Evolutionary conservation across 1,284 basidiomycete species (phyloP).

Genomic region (Fomitopsis palustris): DNA sequence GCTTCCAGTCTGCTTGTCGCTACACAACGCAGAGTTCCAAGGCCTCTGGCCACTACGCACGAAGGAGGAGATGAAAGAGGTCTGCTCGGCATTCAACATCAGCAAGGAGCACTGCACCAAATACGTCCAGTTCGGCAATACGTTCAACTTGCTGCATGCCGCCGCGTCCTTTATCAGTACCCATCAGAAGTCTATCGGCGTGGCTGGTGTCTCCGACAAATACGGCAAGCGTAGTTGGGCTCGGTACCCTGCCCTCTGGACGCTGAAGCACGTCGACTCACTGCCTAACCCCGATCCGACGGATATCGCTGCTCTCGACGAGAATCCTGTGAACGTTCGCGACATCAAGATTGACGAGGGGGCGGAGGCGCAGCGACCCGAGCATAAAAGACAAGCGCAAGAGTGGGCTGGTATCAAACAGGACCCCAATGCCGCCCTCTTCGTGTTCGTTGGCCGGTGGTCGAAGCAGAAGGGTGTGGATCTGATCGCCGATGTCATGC

Average conservation of each 20-base stretch:
- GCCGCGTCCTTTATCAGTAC: slow-evolving; percentile 88
- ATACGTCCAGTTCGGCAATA: slow-evolving; percentile 96
- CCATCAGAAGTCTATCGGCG: slow-evolving; percentile 89
- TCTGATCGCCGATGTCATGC: slow-evolving; percentile 92
- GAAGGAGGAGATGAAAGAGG: slow-evolving; percentile 97
- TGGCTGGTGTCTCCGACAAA: slow-evolving; percentile 94
- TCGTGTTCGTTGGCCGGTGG: slow-evolving; percentile 95
- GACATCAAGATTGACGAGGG: slow-evolving; percentile 76
- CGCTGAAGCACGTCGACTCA: slow-evolving; percentile 90
- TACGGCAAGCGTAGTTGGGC: slow-evolving; percentile 95
- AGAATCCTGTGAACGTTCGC: slow-evolving; percentile 65
- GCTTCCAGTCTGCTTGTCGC: slow-evolving; percentile 84
- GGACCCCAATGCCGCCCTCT: slow-evolving; percentile 84
- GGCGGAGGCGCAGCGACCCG: slow-evolving; percentile 87
- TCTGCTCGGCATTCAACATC: slow-evolving; percentile 94
- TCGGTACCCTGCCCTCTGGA: slow-evolving; percentile 92
- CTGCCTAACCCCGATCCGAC: slow-evolving; percentile 91
- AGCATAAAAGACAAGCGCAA: slow-evolving; percentile 86
- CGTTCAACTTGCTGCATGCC: slow-evolving; percentile 91
- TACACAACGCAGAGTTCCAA: slow-evolving; percentile 96
- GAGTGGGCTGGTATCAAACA: slow-evolving; percentile 92
- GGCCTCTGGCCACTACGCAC: slow-evolving; percentile 92
- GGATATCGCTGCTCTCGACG: slow-evolving; percentile 89
- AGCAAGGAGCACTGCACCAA: slow-evolving; percentile 93
- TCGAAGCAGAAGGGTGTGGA: slow-evolving; percentile 97